phyloP scores from a whole-genome alignment of 129 eudicot genomes.

The Artemisia tridentata region DNA sequence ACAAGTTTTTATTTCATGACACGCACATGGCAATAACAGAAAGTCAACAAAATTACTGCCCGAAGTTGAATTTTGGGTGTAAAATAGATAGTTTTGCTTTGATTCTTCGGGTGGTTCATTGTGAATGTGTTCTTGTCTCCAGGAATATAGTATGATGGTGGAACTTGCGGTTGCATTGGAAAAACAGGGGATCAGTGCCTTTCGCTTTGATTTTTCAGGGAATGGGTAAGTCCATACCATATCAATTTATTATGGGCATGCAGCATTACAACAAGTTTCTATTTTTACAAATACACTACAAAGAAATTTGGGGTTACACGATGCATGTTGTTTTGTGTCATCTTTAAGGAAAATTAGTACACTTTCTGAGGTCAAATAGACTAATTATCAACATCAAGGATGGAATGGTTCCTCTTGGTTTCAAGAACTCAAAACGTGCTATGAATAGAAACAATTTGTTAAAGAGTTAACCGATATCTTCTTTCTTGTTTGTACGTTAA shows the following conservation, averaged over 20 bases:
- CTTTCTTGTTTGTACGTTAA: not conserved
- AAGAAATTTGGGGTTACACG: not conserved
- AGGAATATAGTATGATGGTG: constrained; percentile 11
- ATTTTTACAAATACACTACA: not conserved
- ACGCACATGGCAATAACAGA: not conserved
- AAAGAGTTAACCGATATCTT: not conserved
- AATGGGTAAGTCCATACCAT: not conserved
- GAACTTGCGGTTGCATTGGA: constrained; percentile 14
- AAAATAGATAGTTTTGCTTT: not conserved
- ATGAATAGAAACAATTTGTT: not conserved
- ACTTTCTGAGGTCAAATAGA: no score
- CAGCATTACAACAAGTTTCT: not conserved
- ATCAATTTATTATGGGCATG: no score
- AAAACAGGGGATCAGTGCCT: not conserved
- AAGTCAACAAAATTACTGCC: not conserved
- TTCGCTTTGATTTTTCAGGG: no score
- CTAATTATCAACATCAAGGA: no score
- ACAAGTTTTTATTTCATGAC: no score
- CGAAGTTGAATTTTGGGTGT: not conserved
- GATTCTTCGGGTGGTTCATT: not conserved
- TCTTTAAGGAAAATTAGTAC: not conserved
- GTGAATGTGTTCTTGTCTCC: not conserved
- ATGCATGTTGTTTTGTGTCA: not conserved
- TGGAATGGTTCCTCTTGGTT: not conserved
- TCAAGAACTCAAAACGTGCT: not conserved